These are phyloP conservation scores for Chalciporus pseudorubinellus DNA, from an alignment of 768 basidiomycete species.

Conservation along the genomic window DNA sequence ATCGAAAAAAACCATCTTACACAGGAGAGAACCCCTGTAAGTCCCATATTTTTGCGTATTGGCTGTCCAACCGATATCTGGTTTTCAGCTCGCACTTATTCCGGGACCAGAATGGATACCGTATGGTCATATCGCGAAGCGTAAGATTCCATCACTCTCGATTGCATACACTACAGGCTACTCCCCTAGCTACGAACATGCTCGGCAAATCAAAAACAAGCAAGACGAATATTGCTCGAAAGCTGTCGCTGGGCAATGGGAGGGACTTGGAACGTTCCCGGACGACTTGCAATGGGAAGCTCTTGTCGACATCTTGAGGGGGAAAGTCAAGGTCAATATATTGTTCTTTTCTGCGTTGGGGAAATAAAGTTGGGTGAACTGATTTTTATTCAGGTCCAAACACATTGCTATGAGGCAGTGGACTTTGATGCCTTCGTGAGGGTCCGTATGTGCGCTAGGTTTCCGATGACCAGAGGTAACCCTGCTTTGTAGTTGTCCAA, in stretches of 20 bases:
- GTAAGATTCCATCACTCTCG: slow-evolving; percentile 2
- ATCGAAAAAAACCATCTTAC: not conserved
- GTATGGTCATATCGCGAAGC: slow-evolving; percentile 70
- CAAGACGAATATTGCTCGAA: slow-evolving; percentile 68
- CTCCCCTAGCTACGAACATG: slow-evolving; percentile 51
- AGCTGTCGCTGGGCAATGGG: slow-evolving; percentile 45
- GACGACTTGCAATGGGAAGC: slow-evolving; percentile 69
- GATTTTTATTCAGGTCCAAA: slow-evolving; percentile 36
- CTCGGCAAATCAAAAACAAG: slow-evolving; percentile 57
- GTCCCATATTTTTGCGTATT: not conserved
- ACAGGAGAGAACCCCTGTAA: slow-evolving; percentile 57
- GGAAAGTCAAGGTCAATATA: slow-evolving; percentile 61
- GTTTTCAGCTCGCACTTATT: slow-evolving; percentile 30
- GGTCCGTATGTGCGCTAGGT: slow-evolving; percentile 35
- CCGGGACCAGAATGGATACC: slow-evolving; percentile 56
- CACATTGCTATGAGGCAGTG: slow-evolving; percentile 60
- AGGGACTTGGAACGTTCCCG: too few species aligned
- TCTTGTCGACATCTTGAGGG: slow-evolving; percentile 71
- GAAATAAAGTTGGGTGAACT: not conserved
- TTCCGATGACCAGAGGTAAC: not conserved
- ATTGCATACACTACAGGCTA: not conserved
- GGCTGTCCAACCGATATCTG: not conserved
- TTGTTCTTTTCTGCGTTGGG: too few species aligned
- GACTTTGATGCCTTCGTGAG: slow-evolving; percentile 68
- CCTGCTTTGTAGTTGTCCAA: slow-evolving; percentile 54